These are phyloP conservation scores for Fusarium anthophilum DNA, from an alignment of 2,329 filamentous ascomycete genomes.

Conservation along the genomic window DNA sequence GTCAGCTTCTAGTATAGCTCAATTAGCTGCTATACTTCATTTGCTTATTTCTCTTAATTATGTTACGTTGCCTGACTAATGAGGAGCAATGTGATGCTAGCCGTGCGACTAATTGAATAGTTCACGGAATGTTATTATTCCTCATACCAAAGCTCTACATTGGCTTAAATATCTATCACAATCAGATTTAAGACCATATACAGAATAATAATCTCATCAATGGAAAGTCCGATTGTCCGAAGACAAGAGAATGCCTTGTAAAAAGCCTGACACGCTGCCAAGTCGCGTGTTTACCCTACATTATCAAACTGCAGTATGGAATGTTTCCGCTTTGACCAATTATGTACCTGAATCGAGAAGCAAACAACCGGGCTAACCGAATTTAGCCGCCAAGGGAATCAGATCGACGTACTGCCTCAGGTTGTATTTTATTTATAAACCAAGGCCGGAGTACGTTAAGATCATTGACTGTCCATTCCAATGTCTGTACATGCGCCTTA, in stretches of 20 bases:
- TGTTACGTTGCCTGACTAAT: rapidly evolving
- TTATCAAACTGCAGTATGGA: not conserved
- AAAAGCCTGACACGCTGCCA: not conserved
- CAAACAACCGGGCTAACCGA: not conserved
- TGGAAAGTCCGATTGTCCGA: not conserved
- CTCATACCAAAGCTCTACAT: rapidly evolving
- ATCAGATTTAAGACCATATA: rapidly evolving
- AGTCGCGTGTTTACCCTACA: not conserved
- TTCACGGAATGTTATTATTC: rapidly evolving
- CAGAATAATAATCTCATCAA: no score
- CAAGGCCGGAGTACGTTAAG: rapidly evolving
- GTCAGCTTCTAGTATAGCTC: rapidly evolving
- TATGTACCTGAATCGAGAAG: rapidly evolving
- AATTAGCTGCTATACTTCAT: rapidly evolving
- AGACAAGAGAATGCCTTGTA: not conserved
- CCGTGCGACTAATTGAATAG: no score
- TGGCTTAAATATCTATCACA: rapidly evolving
- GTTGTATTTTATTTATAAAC: not conserved
- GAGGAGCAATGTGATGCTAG: no score
- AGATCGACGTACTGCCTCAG: not conserved
- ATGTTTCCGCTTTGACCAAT: not conserved
- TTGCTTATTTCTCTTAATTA: no score
- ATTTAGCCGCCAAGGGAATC: not conserved
- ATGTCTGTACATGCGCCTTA: no score
- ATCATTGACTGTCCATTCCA: no score